A percentile compares a stretch with the other conserved stretches of the same genome.
These are phyloP conservation scores for Naganishia liquefaciens DNA, from an alignment of 1,284 basidiomycete species.

Conservation along the genomic window DNA sequence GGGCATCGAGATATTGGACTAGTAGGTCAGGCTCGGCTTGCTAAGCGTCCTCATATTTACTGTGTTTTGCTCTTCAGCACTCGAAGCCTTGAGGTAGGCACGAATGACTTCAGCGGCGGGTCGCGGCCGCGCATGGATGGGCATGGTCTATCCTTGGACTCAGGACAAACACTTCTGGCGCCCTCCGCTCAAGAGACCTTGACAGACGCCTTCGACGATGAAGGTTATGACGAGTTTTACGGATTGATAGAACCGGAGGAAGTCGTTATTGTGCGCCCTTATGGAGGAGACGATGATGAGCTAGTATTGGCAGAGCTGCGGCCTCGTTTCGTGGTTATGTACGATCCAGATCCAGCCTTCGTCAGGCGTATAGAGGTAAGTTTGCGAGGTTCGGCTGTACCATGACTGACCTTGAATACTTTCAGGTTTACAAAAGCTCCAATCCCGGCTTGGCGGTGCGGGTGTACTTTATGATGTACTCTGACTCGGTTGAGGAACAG, in stretches of 20 bases:
- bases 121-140: slow-evolving; percentile 2
- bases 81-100: slow-evolving; percentile 5
- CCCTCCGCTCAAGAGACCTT: slow-evolving; percentile 35
- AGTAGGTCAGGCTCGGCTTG: slow-evolving; percentile 57
- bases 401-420: not conserved
- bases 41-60: not conserved
- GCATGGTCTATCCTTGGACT: not conserved
- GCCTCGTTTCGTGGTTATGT: slow-evolving; percentile 91
- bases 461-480: slow-evolving; percentile 95
- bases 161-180: slow-evolving; percentile 34
- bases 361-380: slow-evolving; percentile 85
- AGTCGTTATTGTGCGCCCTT: slow-evolving; percentile 81
- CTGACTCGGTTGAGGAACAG: slow-evolving; percentile 91
- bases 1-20: slow-evolving; percentile 61
- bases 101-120: slow-evolving; percentile 13
- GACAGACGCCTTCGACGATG: slow-evolving; percentile 38
- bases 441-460: slow-evolving; percentile 77
- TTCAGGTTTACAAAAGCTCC: slow-evolving; percentile 77
- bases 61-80: slow-evolving; percentile 6
- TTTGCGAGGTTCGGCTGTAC: not conserved
- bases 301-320: slow-evolving; percentile 80
- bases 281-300: slow-evolving; percentile 91
- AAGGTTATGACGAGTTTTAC: slow-evolving; percentile 70
- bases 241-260: slow-evolving; percentile 78
- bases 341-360: slow-evolving; percentile 91